Evolutionary conservation across 192 early-diverging fungal species (phyloP).

Genomic region (Rhizophlyctis rosea): DNA sequence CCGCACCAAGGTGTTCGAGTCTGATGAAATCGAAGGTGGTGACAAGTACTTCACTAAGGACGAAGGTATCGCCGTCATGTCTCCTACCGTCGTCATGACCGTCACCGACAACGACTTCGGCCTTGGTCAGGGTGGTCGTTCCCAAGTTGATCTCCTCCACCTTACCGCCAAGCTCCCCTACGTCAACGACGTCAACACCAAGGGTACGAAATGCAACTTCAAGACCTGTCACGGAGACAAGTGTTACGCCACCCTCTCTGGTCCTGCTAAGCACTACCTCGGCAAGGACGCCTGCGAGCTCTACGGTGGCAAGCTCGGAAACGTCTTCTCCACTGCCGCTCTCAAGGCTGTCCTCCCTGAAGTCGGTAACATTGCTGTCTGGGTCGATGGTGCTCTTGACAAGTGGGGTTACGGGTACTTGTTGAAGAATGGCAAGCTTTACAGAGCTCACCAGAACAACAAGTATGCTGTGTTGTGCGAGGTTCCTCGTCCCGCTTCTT

Average conservation of each 20-base stretch:
- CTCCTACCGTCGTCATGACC: neutral
- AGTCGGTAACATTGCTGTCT: neutral
- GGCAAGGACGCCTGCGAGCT: neutral
- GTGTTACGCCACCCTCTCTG: neutral
- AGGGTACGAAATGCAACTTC: neutral
- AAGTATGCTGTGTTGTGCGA: neutral
- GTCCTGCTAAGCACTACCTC: neutral
- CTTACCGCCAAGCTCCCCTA: neutral
- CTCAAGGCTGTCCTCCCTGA: neutral
- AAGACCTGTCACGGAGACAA: neutral
- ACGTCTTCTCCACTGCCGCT: neutral
- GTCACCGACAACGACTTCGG: conserved; percentile 1
- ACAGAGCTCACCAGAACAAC: neutral
- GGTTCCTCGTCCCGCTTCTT: neutral
- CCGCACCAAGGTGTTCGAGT: neutral
- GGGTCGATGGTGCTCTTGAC: neutral
- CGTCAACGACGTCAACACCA: neutral
- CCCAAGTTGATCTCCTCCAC: neutral
- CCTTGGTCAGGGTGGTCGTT: neutral
- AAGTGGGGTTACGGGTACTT: neutral
- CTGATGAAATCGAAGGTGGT: neutral
- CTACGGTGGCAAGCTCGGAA: neutral
- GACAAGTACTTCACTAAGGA: neutral
- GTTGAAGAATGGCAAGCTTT: neutral
- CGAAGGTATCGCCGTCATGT: neutral